Percentiles rank a stretch among this genome's conserved stretches.
Conservation (phyloP, 495 filamentous ascomycete genomes). For the Annulohypoxylon bovei region DNA sequence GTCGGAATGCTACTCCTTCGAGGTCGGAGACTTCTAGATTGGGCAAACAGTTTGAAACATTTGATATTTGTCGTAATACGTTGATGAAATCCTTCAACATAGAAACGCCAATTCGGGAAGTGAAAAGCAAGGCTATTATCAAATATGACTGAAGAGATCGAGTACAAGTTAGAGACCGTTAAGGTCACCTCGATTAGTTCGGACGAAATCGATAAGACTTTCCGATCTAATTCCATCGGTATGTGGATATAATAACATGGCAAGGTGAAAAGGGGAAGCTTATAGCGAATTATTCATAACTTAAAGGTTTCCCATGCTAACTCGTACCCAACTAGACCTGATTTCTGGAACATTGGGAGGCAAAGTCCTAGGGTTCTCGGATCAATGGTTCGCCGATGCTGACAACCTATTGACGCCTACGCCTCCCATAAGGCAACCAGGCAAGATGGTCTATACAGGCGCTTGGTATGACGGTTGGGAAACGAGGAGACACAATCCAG, state of each 20-base stretch:
- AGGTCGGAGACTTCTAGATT: slow-evolving; percentile 2
- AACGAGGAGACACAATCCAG: slow-evolving; percentile 84
- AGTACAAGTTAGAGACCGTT: slow-evolving; percentile 60
- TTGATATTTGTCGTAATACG: slow-evolving; percentile 8
- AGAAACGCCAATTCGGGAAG: background rate
- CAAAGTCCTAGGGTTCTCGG: slow-evolving; percentile 77
- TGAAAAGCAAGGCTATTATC: slow-evolving; percentile 3
- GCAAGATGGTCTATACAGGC: slow-evolving; percentile 84
- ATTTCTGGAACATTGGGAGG: slow-evolving; percentile 78
- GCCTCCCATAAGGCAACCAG: slow-evolving; percentile 77
- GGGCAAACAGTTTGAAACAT: background rate
- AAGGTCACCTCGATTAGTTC: slow-evolving; percentile 59
- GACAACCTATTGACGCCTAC: slow-evolving; percentile 80
- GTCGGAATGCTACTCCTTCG: slow-evolving; percentile 28
- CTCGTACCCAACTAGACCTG: slow-evolving; percentile 65
- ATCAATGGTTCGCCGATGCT: slow-evolving; percentile 91
- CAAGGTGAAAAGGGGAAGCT: background rate
- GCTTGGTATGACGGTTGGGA: slow-evolving; percentile 99
- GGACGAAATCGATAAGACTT: slow-evolving; percentile 74
- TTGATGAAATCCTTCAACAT: background rate
- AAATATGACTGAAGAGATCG: slow-evolving; percentile 48
- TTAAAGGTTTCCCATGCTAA: slow-evolving; percentile 22
- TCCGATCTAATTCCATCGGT: slow-evolving; percentile 76
- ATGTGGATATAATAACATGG: slow-evolving; percentile 38
- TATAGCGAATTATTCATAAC: background rate